Evolutionary conservation across 2,329 filamentous ascomycete species (phyloP).

Genomic region (Sporothrix protearum): DNA sequence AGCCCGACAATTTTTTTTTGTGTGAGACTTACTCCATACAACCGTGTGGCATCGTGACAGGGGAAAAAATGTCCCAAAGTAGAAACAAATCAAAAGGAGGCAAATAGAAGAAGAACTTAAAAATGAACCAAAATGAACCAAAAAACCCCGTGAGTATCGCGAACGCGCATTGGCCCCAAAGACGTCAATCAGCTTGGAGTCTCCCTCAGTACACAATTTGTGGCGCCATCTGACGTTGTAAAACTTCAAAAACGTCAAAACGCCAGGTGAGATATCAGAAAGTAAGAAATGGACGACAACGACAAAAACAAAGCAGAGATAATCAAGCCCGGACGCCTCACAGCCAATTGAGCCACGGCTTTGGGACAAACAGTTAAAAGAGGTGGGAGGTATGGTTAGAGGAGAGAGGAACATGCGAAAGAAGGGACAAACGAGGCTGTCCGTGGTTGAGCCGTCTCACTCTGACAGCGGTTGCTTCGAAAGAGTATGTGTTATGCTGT

Average conservation of each 20-base stretch:
- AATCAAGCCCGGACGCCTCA: background rate
- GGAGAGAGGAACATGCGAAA: background rate
- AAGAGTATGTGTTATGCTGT: background rate
- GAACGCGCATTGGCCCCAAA: background rate
- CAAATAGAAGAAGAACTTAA: background rate
- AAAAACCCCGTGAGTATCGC: no score
- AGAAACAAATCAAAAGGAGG: background rate
- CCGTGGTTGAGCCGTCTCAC: background rate
- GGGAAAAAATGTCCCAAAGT: background rate
- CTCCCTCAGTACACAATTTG: background rate
- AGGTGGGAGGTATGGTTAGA: background rate
- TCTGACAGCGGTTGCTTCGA: background rate
- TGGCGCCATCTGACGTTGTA: slow-evolving; percentile 1
- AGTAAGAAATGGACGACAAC: background rate
- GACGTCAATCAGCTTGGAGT: background rate
- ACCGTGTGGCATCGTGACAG: slow-evolving; percentile 12
- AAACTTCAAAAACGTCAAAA: background rate
- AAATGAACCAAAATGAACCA: background rate
- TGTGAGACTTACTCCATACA: background rate
- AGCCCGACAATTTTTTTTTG: background rate
- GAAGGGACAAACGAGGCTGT: background rate
- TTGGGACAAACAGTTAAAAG: background rate
- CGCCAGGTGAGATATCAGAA: background rate
- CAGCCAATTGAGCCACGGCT: background rate
- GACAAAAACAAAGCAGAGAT: no score